Evolutionary conservation across 2,329 filamentous ascomycete genomes (phyloP), one percentile per base, ranked within the genome.

Genomic region (Setomelanomma holmii): DNA sequence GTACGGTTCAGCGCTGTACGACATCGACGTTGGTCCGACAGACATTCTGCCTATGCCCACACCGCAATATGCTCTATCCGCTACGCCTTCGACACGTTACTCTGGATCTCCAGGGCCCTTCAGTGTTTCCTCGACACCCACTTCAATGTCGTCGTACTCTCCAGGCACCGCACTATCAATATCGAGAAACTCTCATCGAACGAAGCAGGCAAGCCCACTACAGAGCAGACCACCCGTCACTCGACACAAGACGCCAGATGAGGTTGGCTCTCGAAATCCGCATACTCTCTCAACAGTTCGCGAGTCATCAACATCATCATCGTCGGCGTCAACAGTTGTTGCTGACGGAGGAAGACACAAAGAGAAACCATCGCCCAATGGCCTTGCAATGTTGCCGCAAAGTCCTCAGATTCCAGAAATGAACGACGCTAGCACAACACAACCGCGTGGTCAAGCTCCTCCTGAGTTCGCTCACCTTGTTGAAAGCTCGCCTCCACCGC

Each of bases 51-150:
- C 86, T n/a, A 84, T 86, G 5, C 86, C 86, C 7, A 87, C 86
- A 5, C 86, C 87, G n/a, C 75, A 85, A 6, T 86, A 88, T 71
- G 83, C 80, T 2, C 81, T 86, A 46, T 91, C 89, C 55, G 85
- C 80, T 20, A 91, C 88, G 52, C 88, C 89, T 33, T 92, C 89
- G 4, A 91, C 89, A 1, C 81, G 87, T 55, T 91, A 89, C 64
- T 90, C 88, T 1, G 89, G 86, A 49, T 92, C 89, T 1, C 85
- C 88, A 10, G 85, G 87, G 2, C 77, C 85, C 4, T 92, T 91
- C 73, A 92, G 89, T 67, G 83, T 89, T 56, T 88, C 89, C 53
- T 91, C 89, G 1, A 92, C 89, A 3, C 89, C 89, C 5, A 91
- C 89, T 4, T 92, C 89, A 8, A 86, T 89, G 57, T 89, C 87